Base-by-base conservation (phyloP, 768 basidiomycete species). In the Agaricus bisporus region DNA sequence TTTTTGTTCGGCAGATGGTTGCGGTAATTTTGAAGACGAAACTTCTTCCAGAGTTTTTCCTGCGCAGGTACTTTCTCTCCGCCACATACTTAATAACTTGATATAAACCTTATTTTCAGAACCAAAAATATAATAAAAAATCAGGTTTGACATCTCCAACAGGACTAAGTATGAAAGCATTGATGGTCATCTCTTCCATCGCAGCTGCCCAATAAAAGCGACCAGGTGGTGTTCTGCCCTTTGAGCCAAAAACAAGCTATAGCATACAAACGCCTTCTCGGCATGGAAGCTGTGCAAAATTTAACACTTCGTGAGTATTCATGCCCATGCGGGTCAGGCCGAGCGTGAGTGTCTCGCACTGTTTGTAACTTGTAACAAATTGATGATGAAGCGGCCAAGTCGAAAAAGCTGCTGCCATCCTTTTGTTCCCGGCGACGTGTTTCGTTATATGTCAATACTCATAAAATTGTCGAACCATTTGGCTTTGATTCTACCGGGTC, bases 191-290 rank as follows among this genome's bases (percentile, higher is more conserved):
- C 11, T 11, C 7, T 7, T 11, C 26, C 57, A 43, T 12, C 37
- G 2, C 60, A 95, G 87, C 75, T 98, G 2, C 95, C 95, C 1
- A 75, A 76, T 56, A 99, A 99, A 72, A 78, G 78, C 0, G 95
- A 99, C 59, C 75, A 92, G 62, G 88, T 98, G 12, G 91, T 97
- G 5, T 95, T 98, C 62, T 99, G 95, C 62, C 95, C 93, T 14
- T 70, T 98, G 46, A 88, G 88, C 0, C 54, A 70, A 0, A 74
- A 70, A 35, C 95, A 97, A 68, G 78, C 83, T 26, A 63, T 66
- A 14, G 88, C 85, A 0, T 95, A 97, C 66, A 86, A 81, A 59
- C 75, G 77, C 5, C 74, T 95, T 32, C 70, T 95, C 20, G 67
- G 67, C n/a, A 81, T 78, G 60, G 72, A 75, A 5, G 74, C 80